A percentile compares a stretch with the other conserved stretches of the same genome.
These are phyloP conservation scores for Coprinopsis marcescibilis DNA, from an alignment of 768 basidiomycete species.

Conservation along the genomic window DNA sequence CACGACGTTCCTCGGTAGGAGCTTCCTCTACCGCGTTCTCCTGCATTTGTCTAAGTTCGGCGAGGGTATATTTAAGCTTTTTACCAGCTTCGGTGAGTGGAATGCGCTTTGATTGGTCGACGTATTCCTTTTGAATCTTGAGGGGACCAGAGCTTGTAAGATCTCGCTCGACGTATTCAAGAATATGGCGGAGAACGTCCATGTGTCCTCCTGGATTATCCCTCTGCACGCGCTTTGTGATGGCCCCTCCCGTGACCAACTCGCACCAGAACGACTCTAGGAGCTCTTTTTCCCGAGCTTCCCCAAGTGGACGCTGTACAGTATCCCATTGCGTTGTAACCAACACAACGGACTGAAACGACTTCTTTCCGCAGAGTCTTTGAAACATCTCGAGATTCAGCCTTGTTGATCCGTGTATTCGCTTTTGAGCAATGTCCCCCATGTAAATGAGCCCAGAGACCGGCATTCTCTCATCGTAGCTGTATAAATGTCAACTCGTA, in stretches of 20 bases:
- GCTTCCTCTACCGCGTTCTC: too few species aligned
- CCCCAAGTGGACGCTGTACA: neutral
- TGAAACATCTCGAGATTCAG: constrained; percentile 9
- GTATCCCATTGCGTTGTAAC: constrained; percentile 10
- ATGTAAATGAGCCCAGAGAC: constrained; percentile 10
- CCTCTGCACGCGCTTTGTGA: neutral
- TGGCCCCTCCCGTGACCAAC: neutral
- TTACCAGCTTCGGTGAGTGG: neutral
- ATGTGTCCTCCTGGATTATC: neutral
- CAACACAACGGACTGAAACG: constrained; percentile 5
- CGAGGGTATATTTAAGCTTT: neutral
- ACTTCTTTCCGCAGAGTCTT: constrained; percentile 6
- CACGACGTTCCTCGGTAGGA: too few species aligned
- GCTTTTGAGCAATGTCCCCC: constrained; percentile 7
- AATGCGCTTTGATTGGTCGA: neutral
- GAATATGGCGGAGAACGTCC: too few species aligned
- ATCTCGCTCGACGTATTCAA: neutral
- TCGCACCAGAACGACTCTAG: neutral
- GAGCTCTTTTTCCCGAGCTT: neutral
- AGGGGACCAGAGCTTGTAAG: neutral
- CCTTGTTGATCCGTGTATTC: neutral
- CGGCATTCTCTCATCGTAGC: neutral
- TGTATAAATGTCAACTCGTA: neutral
- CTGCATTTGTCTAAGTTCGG: neutral
- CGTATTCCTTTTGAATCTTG: neutral